Base-by-base conservation (phyloP, 2,329 filamentous ascomycete genomes). In the Claviceps sp. region DNA sequence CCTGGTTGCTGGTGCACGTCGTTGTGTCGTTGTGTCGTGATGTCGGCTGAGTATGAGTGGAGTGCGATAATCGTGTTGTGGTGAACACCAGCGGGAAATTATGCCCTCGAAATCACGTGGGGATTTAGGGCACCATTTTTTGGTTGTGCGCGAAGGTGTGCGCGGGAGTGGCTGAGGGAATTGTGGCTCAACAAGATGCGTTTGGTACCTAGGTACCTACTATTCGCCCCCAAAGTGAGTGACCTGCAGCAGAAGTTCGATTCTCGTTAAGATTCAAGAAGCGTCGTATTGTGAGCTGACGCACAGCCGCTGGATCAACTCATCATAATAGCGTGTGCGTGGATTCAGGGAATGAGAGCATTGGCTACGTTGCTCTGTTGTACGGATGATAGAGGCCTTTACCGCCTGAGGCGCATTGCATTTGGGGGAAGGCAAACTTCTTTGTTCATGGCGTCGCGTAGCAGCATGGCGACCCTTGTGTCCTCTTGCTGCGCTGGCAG, bases 1-100 rank as follows among this genome's bases (percentile, higher is more conserved):
- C 65, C 67, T 67, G 60, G 54, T 61, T 65, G 61, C 58, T 67
- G 63, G 57, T 67, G 64, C 63, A 61, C 66, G 70, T 73, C 70
- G 68, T 67, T 70, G n/a, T 45, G 43, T 47, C 44, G 44, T 47
- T 70, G n/a, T 45, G 43, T 47, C 44, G 44, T 47, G 26, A 65
- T 67, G 65, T 65, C 61, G 59, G 60, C 61, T 54, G 54, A 52
- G 54, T 49, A 58, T 55, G 50, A 52, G 65, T 68, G 65, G 66
- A 65, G 24, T 65, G 63, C 61, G 63, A 57, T 57, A 60, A 54
- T 66, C 60, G 64, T 67, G 64, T 63, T 63, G 65, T 60, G 60
- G 60, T 60, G 58, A 58, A 58, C 56, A 62, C 57, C 62, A 59
- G 59, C 61, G 56, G 61, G 62, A 63, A 61, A 56, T 61, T 65